Percentiles rank a stretch among this genome's conserved stretches.
phyloP scores from a whole-genome alignment of 495 filamentous ascomycete genomes.

The Penicillium arizonense region DNA sequence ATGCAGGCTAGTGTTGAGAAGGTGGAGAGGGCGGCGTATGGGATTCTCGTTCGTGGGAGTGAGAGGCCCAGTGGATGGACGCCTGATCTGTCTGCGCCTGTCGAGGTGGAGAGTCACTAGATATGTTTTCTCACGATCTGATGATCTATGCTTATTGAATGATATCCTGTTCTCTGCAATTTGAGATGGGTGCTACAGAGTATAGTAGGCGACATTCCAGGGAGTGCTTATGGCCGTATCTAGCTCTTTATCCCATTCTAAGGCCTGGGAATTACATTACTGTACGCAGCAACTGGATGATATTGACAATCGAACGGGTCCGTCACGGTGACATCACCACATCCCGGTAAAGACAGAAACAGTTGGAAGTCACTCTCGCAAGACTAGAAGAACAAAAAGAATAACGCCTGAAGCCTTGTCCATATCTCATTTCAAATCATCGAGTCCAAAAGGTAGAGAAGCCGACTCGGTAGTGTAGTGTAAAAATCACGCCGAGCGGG shows the following conservation, averaged over 20 bases:
- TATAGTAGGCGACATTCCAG: too few relatives aligned
- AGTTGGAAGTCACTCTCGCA: not conserved
- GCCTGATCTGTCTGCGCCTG: conserved; percentile 64
- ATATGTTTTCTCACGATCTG: not conserved
- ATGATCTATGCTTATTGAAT: not conserved
- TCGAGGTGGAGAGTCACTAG: conserved; percentile 46
- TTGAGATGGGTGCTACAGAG: too few relatives aligned
- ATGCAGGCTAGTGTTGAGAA: conserved; percentile 90
- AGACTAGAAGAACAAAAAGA: not conserved
- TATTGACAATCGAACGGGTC: conserved; percentile 2
- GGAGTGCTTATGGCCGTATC: too few relatives aligned
- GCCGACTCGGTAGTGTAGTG: not conserved
- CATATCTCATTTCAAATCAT: conserved; percentile 4
- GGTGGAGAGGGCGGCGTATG: conserved; percentile 88
- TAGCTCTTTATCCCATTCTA: not conserved
- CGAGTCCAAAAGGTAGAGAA: not conserved
- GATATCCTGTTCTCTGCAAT: not conserved
- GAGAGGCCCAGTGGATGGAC: conserved; percentile 93
- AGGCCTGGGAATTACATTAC: too few relatives aligned
- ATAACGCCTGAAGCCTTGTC: not conserved
- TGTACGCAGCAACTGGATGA: too few relatives aligned
- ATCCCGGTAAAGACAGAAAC: conserved; percentile 1
- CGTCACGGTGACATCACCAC: conserved; percentile 31
- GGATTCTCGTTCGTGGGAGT: conserved; percentile 77
- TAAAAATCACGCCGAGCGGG: conserved; percentile 20